These are phyloP conservation scores for Xylariaceae sp. DNA, from an alignment of 2,329 filamentous ascomycete species.

Conservation along the genomic window DNA sequence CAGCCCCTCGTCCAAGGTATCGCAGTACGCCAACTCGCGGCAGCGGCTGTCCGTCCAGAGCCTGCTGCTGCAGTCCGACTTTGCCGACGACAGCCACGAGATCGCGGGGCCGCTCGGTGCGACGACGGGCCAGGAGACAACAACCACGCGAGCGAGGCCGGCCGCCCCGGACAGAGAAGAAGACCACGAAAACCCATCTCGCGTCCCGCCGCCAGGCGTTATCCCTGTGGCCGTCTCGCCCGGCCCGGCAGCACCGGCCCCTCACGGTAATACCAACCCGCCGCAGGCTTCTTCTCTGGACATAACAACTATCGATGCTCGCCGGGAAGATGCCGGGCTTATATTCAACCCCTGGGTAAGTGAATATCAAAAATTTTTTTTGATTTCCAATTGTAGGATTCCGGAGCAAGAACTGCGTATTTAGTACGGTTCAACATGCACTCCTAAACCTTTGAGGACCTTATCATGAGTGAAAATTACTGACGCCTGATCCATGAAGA, in stretches of 20 bases:
- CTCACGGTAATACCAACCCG: not conserved
- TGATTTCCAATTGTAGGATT: no score
- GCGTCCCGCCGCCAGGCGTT: no score
- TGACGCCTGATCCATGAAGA: no score
- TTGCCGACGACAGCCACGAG: constrained; percentile 47
- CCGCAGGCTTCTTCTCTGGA: constrained; percentile 10
- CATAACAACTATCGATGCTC: constrained; percentile 30
- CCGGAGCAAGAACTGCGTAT: no score
- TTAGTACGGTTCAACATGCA: no score
- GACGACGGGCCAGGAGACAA: not conserved
- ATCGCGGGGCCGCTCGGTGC: constrained; percentile 34
- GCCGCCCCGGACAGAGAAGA: no score
- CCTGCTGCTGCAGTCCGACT: constrained; percentile 47
- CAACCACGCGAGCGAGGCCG: no score
- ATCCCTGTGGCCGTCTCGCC: not conserved
- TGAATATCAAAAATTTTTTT: no score
- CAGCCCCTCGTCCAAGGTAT: constrained; percentile 32
- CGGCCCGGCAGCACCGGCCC: not conserved
- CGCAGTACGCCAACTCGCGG: constrained; percentile 39
- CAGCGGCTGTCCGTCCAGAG: constrained; percentile 49
- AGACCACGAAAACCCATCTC: no score
- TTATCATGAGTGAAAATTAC: not conserved
- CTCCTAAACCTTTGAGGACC: no score
- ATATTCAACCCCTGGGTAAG: constrained; percentile 39
- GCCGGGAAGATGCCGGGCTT: constrained; percentile 34